These are phyloP conservation scores for Ganoderma leucocontextum DNA, from an alignment of 1,284 basidiomycete species.

Conservation along the genomic window DNA sequence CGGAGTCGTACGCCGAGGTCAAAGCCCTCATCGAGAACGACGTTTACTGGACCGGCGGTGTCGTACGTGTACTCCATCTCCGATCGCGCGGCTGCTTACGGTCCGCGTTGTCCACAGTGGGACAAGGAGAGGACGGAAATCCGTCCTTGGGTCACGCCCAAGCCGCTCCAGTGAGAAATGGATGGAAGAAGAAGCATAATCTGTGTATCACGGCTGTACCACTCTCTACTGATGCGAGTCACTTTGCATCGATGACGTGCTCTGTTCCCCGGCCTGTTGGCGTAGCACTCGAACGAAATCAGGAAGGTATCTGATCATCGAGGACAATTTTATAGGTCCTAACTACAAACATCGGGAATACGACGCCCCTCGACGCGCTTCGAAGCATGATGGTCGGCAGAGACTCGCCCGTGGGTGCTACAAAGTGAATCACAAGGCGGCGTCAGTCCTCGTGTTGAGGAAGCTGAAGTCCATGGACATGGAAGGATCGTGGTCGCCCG, in stretches of 20 bases:
- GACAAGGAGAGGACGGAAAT: constrained; percentile 37
- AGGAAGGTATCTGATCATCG: too few species aligned
- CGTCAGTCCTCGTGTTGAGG: too few species aligned
- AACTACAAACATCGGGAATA: too few species aligned
- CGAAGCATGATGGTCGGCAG: too few species aligned
- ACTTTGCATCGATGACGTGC: not conserved
- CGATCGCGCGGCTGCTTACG: not conserved
- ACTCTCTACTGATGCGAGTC: not conserved
- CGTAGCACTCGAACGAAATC: too few species aligned
- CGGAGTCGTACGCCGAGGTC: constrained; percentile 38
- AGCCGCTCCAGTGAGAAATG: not conserved
- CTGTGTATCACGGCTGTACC: not conserved
- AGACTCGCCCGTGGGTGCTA: too few species aligned
- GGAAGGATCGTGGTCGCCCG: too few species aligned
- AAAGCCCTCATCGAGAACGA: constrained; percentile 37
- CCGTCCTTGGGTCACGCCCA: constrained; percentile 32
- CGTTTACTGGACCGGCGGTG: constrained; percentile 36
- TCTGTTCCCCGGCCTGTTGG: too few species aligned
- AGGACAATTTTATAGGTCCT: too few species aligned
- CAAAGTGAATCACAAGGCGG: too few species aligned
- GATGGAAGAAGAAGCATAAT: not conserved
- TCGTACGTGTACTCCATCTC: constrained; percentile 31
- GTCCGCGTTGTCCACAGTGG: constrained; percentile 25
- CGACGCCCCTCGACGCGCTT: too few species aligned
- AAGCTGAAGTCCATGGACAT: too few species aligned